phyloP scores from a whole-genome alignment of 306 rosid species.

The Parietaria judaica region DNA sequence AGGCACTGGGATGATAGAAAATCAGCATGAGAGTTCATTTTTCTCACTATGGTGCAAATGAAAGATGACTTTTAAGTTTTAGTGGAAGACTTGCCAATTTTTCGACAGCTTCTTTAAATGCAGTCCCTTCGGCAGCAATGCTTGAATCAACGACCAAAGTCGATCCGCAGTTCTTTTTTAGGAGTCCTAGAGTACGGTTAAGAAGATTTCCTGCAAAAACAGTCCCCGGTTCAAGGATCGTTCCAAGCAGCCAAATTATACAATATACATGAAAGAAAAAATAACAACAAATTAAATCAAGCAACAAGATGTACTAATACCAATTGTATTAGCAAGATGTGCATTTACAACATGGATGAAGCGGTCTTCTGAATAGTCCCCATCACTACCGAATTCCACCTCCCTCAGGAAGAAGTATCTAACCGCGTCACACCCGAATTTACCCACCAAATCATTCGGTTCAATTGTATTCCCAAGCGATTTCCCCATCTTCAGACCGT shows the following conservation, averaged over 20 bases:
- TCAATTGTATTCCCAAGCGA: slow-evolving; percentile 94
- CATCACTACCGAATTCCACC: slow-evolving; percentile 89
- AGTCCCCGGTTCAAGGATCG: slow-evolving; percentile 15
- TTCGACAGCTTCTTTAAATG: slow-evolving; percentile 60
- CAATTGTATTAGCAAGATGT: slow-evolving; percentile 94
- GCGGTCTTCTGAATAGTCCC: slow-evolving; percentile 94
- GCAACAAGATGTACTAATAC: slow-evolving; percentile 26
- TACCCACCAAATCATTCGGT: slow-evolving; percentile 78
- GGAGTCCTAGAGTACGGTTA: slow-evolving; percentile 83
- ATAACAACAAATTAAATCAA: slow-evolving; percentile 4
- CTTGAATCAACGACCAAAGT: slow-evolving; percentile 67
- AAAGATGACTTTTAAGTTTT: no score
- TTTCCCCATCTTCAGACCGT: slow-evolving; percentile 99
- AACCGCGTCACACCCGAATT: slow-evolving; percentile 83
- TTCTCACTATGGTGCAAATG: no score
- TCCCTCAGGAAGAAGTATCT: slow-evolving; percentile 93
- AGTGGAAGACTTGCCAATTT: slow-evolving; percentile 38
- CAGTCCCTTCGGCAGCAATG: slow-evolving; percentile 64
- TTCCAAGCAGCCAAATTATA: neutral
- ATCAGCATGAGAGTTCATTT: no score
- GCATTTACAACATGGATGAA: slow-evolving; percentile 85
- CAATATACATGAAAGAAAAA: neutral
- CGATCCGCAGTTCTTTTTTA: slow-evolving; percentile 82
- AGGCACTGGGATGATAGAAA: no score
- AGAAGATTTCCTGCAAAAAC: slow-evolving; percentile 77